Evolutionary conservation across 176 grass and related monocot species (phyloP).

Genomic region (Rhipidocladum racemiflorum): DNA sequence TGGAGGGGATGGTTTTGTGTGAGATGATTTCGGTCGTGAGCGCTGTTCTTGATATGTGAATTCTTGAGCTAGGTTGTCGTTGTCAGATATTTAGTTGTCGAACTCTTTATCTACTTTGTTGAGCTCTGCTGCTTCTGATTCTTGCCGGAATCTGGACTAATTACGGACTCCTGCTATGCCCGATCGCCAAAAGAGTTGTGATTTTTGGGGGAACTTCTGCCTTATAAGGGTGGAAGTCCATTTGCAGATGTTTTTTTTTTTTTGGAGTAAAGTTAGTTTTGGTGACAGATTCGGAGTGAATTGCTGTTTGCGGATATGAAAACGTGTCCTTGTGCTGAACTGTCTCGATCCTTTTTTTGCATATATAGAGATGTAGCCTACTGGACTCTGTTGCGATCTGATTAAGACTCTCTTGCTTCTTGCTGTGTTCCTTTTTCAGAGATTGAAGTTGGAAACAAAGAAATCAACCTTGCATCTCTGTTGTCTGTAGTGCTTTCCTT

Average conservation of each 20-base stretch:
- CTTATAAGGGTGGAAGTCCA: not conserved
- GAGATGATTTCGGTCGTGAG: not conserved
- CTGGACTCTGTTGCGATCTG: not conserved
- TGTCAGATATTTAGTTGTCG: not conserved
- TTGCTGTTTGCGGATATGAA: not conserved
- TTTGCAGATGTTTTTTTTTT: not conserved
- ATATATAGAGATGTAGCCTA: not conserved
- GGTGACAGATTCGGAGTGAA: not conserved
- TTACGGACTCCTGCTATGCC: not conserved
- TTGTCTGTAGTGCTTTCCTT: slow-evolving; percentile 39
- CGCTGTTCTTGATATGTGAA: not conserved
- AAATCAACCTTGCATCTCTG: slow-evolving; percentile 48
- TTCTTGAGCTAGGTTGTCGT: not conserved
- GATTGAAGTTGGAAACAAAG: slow-evolving; percentile 46
- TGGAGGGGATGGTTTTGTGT: not conserved
- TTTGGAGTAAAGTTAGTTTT: not conserved
- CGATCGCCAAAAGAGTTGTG: not conserved
- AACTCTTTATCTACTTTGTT: not conserved
- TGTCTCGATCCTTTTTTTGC: not conserved
- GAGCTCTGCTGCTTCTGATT: not conserved
- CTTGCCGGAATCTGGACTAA: not conserved
- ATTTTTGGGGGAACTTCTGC: not conserved
- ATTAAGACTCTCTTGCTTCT: slow-evolving; percentile 11
- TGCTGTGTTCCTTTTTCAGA: slow-evolving; percentile 46
- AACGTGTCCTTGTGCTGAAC: not conserved